Conservation (phyloP, 331 rosid genomes). For the Cydonia oblonga region DNA sequence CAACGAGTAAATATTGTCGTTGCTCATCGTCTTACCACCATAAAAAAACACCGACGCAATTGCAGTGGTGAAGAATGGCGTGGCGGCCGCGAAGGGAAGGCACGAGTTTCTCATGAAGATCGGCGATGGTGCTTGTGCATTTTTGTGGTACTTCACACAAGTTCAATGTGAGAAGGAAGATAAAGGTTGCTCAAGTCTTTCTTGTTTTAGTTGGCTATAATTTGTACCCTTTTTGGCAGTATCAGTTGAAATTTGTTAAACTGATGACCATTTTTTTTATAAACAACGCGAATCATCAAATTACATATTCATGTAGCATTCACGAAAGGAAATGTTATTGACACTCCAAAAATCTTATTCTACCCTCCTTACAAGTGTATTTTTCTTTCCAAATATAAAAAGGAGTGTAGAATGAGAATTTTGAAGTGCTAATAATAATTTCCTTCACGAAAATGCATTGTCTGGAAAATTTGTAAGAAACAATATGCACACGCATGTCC, state of each 20-base stretch:
- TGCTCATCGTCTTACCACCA: conserved; percentile 72
- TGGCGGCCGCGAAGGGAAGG: conserved; percentile 53
- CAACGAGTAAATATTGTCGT: conserved; percentile 83
- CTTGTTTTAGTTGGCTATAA: too few relatives aligned
- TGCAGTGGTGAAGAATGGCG: conserved; percentile 68
- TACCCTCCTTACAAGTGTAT: too few relatives aligned
- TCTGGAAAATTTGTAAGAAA: neutral
- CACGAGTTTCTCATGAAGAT: conserved; percentile 50
- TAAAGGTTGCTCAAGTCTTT: too few relatives aligned
- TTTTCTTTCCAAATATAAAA: too few relatives aligned
- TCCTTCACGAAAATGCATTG: neutral
- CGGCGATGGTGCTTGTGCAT: conserved; percentile 30
- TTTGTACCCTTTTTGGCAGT: too few relatives aligned
- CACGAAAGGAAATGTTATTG: neutral
- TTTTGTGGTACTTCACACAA: conserved; percentile 33
- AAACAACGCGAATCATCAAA: neutral
- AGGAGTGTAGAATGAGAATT: too few relatives aligned
- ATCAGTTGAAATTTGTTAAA: neutral
- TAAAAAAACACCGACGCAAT: conserved; percentile 61
- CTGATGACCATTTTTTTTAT: neutral
- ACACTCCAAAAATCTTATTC: too few relatives aligned
- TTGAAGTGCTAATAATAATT: too few relatives aligned
- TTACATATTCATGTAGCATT: neutral
- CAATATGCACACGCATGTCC: neutral
- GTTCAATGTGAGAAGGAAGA: neutral